Base-by-base conservation (phyloP, 1,139 yeast genomes). In the Groenewaldozyma sp. region DNA sequence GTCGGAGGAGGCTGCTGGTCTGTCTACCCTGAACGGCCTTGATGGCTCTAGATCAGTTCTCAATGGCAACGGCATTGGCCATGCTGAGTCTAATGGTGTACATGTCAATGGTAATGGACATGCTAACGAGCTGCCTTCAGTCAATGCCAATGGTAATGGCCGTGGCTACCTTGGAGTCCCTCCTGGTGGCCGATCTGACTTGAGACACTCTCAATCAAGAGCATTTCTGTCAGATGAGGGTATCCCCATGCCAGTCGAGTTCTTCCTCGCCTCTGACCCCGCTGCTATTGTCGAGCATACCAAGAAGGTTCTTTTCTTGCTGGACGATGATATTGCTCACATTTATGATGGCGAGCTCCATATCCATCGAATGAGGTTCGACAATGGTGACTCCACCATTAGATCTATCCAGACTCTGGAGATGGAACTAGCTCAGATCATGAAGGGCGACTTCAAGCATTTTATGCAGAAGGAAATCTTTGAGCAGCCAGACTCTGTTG, bases 381-480 rank as follows among this genome's bases (percentile, higher is more conserved):
- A 78, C 49, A 93, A 80, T 27, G 95, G 95, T 52, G 93, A 83
- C 55, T 79, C 95, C 27, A 80, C 95, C 46, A 84, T 87, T 41
- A 82, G 99, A 71, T 82, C 91, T 44, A 93, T 93, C 58, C 96
- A 91, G 65, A 91, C 97, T 41, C 73, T 93, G 58, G 98, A 93
- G 67, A 75, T 93, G 82, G 96, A 93, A 68, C 76, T 93, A 60
- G 93, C 94, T 49, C 94, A 91, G 68, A 91, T 93, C 59, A 91
- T 91, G 98, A 91, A 87, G 71, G 98, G 98, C 54, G 82, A 84
- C 50, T 91, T 82, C 70, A 78, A 76, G 53, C 98, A 91, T 65
- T 93, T 88, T 64, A 93, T 93, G 99, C 94, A 88, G 67, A 93
- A 93, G 74, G 99, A 93, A 68, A 93, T 93, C 54, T 84, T 82